phyloP scores from a whole-genome alignment of 495 filamentous ascomycete genomes.

The Trichoderma virens region DNA sequence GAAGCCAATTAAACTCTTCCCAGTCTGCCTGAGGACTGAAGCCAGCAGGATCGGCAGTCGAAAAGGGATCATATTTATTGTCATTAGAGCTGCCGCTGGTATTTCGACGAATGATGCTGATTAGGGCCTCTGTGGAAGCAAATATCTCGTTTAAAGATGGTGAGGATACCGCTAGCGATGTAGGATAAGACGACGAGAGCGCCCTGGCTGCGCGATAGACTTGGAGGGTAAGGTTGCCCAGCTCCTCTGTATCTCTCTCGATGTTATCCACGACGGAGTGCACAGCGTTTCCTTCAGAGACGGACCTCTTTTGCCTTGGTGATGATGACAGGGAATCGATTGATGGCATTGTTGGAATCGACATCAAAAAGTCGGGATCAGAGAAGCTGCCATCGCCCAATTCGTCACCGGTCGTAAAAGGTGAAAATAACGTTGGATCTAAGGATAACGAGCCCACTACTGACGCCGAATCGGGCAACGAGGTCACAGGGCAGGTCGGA shows the following conservation, averaged over 20 bases:
- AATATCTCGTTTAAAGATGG: background rate
- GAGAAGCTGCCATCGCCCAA: background rate
- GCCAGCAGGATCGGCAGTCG: background rate
- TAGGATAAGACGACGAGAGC: background rate
- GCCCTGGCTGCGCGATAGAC: background rate
- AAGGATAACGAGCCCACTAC: background rate
- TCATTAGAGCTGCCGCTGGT: background rate
- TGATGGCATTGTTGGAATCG: background rate
- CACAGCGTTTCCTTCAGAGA: background rate
- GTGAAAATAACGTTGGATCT: background rate
- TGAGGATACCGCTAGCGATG: background rate
- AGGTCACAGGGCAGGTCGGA: background rate
- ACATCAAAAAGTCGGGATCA: background rate
- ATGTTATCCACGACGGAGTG: background rate
- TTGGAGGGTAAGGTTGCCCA: background rate
- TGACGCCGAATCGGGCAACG: background rate
- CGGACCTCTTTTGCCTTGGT: background rate
- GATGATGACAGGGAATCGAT: background rate
- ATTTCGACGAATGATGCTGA: background rate
- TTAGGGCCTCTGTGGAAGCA: background rate
- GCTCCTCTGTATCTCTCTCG: background rate
- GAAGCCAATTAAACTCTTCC: background rate
- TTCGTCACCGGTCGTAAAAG: background rate
- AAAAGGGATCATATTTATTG: background rate
- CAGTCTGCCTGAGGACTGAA: background rate